A percentile compares a stretch with the other conserved stretches of the same genome.
Evolutionary conservation across 2,329 filamentous ascomycete species (phyloP).

Genomic region (Curvularia spicifera): DNA sequence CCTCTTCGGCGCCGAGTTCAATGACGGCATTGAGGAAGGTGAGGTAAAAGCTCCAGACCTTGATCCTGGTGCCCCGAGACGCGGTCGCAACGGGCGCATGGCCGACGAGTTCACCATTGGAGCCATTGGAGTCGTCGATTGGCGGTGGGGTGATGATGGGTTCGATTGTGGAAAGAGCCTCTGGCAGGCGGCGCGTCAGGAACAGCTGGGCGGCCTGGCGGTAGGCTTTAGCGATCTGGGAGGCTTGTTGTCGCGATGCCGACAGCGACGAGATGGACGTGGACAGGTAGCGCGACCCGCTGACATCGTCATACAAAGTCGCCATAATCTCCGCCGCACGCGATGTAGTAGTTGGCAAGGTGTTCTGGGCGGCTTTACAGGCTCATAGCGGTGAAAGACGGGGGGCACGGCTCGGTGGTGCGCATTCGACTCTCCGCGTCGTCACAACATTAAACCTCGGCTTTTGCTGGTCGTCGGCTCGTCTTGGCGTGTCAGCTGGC

Average conservation of each 20-base stretch:
- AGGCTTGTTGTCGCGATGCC: slow-evolving; percentile 69
- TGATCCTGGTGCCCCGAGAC: slow-evolving; percentile 82
- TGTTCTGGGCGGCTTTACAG: slow-evolving; percentile 7
- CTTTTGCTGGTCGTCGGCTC: slow-evolving; percentile 11
- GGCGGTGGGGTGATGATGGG: slow-evolving; percentile 73
- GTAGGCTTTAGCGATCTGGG: slow-evolving; percentile 87
- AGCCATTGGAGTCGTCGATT: slow-evolving; percentile 32
- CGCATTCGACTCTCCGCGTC: slow-evolving; percentile 23
- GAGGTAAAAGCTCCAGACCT: slow-evolving; percentile 96
- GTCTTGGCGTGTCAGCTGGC: slow-evolving; percentile 25
- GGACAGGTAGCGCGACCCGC: slow-evolving; percentile 65
- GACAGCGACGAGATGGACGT: slow-evolving; percentile 74
- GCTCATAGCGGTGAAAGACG: slow-evolving; percentile 20
- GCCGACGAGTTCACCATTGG: slow-evolving; percentile 33
- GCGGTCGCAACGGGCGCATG: slow-evolving; percentile 78
- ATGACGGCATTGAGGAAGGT: slow-evolving; percentile 90
- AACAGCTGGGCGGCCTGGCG: slow-evolving; percentile 93
- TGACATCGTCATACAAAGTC: slow-evolving; percentile 59
- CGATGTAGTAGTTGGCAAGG: neutral
- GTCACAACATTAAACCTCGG: slow-evolving; percentile 26
- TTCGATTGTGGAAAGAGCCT: slow-evolving; percentile 83
- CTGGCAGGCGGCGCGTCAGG: slow-evolving; percentile 88
- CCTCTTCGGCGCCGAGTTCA: slow-evolving; percentile 87
- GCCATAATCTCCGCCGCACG: slow-evolving; percentile 37
- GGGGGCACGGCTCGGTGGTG: slow-evolving; percentile 15